These are phyloP conservation scores for Colletotrichum liriopes DNA, from an alignment of 2,329 filamentous ascomycete genomes.

Conservation along the genomic window DNA sequence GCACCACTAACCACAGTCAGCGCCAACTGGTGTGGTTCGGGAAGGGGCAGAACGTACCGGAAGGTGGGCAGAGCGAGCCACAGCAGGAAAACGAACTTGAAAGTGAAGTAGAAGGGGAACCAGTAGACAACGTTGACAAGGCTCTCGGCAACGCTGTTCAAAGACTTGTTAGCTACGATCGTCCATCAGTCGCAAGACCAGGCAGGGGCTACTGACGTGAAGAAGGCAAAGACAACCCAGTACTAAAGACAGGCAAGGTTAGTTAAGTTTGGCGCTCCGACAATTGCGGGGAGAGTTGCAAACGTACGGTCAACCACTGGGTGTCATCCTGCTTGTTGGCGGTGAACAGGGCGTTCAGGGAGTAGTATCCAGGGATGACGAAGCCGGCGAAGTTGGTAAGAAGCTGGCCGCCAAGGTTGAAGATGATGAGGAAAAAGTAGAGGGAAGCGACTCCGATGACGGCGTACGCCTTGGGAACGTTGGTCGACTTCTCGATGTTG, in stretches of 20 bases:
- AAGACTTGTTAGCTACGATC: constrained; percentile 28
- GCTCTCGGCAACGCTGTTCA: constrained; percentile 80
- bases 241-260: constrained; percentile 67
- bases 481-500: constrained; percentile 89
- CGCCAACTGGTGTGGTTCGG: constrained; percentile 15
- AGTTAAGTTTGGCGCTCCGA: constrained; percentile 30
- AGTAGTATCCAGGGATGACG: constrained; percentile 88
- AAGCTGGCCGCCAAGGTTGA: constrained; percentile 92
- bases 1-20: constrained; percentile 78
- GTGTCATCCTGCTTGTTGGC: constrained; percentile 82
- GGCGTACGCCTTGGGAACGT: constrained; percentile 88
- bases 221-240: constrained; percentile 89
- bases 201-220: constrained; percentile 69
- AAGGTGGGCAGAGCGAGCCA: constrained; percentile 98
- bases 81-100: constrained; percentile 98
- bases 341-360: constrained; percentile 83
- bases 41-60: constrained; percentile 74
- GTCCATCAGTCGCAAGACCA: constrained; percentile 29
- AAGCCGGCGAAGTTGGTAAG: constrained; percentile 91
- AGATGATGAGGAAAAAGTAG: constrained; percentile 93
- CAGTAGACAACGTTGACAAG: constrained; percentile 89
- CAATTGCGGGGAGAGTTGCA: constrained; percentile 21
- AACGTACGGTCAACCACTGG: constrained; percentile 81
- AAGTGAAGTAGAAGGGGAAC: constrained; percentile 99
- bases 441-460: constrained; percentile 82